These are phyloP conservation scores for Physaria fendleri DNA, from an alignment of 345 rosid genomes.

Conservation along the genomic window DNA sequence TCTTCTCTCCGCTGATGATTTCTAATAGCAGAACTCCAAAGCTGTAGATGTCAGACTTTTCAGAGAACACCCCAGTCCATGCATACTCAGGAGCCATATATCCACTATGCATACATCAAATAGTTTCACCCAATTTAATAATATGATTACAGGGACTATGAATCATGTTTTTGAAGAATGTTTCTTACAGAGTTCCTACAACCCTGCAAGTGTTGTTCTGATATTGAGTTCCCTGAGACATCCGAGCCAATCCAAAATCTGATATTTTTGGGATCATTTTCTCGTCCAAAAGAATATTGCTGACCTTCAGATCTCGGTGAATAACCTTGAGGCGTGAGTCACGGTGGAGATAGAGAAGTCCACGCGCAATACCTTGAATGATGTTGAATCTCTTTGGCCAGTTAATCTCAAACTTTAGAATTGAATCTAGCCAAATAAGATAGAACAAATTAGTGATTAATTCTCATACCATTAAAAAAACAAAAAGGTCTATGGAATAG, in stretches of 20 bases:
- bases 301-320: slow-evolving; percentile 15
- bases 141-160: background rate
- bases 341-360: slow-evolving; percentile 12
- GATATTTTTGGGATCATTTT: slow-evolving; percentile 9
- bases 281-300: slow-evolving; percentile 12
- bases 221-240: slow-evolving; percentile 2
- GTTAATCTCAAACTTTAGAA: background rate
- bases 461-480: background rate
- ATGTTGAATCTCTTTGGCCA: background rate
- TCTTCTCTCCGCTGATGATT: slow-evolving; percentile 17
- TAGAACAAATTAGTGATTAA: background rate
- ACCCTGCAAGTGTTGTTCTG: slow-evolving; percentile 14
- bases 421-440: background rate
- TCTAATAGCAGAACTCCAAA: slow-evolving; percentile 39
- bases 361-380: slow-evolving; percentile 8
- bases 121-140: no score
- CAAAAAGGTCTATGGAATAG: background rate
- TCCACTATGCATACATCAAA: slow-evolving; percentile 16
- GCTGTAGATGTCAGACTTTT: slow-evolving; percentile 46
- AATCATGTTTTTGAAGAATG: background rate
- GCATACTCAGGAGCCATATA: slow-evolving; percentile 50
- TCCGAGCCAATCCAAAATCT: slow-evolving; percentile 11
- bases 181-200: slow-evolving; percentile 25
- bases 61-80: slow-evolving; percentile 39
- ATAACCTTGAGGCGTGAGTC: slow-evolving; percentile 3